Percentiles rank a stretch among this genome's conserved stretches.
phyloP scores from a whole-genome alignment of 1,139 yeast species.

The Pneumocystis murina region DNA sequence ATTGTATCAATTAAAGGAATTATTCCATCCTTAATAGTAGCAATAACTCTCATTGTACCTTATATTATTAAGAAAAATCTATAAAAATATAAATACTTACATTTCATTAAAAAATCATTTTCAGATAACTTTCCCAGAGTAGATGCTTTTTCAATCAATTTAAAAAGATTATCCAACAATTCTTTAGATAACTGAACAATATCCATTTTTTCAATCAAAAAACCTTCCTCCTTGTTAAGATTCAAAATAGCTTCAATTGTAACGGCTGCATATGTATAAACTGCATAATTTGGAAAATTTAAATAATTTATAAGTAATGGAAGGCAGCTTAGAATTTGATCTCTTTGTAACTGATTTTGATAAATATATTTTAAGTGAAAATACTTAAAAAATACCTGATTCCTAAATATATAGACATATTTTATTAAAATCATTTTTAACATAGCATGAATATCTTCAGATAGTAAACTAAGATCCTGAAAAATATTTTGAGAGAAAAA shows the following conservation, averaged over 20 bases:
- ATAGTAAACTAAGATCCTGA: constrained; percentile 47
- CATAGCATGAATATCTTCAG: constrained; percentile 44
- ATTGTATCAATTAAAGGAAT: constrained; percentile 28
- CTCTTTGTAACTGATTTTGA: constrained; percentile 55
- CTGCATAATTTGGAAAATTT: constrained; percentile 52
- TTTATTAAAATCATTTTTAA: constrained; percentile 85
- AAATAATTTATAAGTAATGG: constrained; percentile 67
- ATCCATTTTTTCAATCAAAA: constrained; percentile 59
- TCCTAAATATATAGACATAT: constrained; percentile 77
- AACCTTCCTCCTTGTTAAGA: constrained; percentile 38
- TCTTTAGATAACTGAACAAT: constrained; percentile 40
- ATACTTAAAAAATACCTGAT: constrained; percentile 21
- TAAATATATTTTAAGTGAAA: not conserved
- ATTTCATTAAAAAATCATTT: constrained; percentile 81
- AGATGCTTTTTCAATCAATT: constrained; percentile 44
- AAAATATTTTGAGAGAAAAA: constrained; percentile 74
- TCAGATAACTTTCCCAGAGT: constrained; percentile 88
- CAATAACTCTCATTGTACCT: constrained; percentile 58
- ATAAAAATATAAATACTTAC: constrained; percentile 20
- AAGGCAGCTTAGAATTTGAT: constrained; percentile 61
- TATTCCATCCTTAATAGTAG: constrained; percentile 52
- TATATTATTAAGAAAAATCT: not conserved
- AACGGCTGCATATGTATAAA: constrained; percentile 83
- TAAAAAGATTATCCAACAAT: constrained; percentile 50
- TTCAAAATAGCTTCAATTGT: constrained; percentile 80